A percentile compares a stretch with the other conserved stretches of the same genome.
Evolutionary conservation across 2,329 filamentous ascomycete genomes (phyloP).

Genomic region (Exophiala sp.): DNA sequence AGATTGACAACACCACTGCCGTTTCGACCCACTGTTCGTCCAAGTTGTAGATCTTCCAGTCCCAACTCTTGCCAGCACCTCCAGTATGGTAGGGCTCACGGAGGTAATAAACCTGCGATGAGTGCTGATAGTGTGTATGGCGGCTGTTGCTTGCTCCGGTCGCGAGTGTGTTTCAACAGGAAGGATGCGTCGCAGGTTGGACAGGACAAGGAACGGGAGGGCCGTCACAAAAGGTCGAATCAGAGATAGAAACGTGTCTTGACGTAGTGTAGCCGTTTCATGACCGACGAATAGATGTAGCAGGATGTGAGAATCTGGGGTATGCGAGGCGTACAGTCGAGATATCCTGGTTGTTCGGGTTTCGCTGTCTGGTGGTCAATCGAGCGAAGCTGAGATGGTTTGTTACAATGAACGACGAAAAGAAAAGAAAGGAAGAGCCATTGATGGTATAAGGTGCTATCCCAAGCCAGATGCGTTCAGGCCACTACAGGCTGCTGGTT

Average conservation of each 20-base stretch:
- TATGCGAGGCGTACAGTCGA: slow-evolving; percentile 1
- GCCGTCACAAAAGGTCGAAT: slow-evolving; percentile 4
- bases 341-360: neutral
- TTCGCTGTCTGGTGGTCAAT: neutral
- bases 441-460: neutral
- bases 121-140: neutral
- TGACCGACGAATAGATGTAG: neutral
- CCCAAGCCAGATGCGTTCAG: neutral
- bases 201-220: neutral
- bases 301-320: neutral
- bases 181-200: slow-evolving; percentile 11
- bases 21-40: slow-evolving; percentile 16
- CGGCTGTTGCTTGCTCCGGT: slow-evolving; percentile 14
- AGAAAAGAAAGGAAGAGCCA: neutral
- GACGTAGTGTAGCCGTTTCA: slow-evolving; percentile 22
- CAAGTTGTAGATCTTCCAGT: slow-evolving; percentile 1
- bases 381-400: neutral
- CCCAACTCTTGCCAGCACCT: neutral
- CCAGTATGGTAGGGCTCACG: neutral
- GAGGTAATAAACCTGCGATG: neutral
- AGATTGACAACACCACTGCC: slow-evolving; percentile 12
- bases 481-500: neutral
- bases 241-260: slow-evolving; percentile 6
- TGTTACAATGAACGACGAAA: too few relatives aligned
- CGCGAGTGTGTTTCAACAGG: slow-evolving; percentile 14